Evolutionary conservation across 2,329 filamentous ascomycete genomes (phyloP), one percentile per base, ranked within the genome.

Genomic region (Paracorniculantispora psalliotae): DNA sequence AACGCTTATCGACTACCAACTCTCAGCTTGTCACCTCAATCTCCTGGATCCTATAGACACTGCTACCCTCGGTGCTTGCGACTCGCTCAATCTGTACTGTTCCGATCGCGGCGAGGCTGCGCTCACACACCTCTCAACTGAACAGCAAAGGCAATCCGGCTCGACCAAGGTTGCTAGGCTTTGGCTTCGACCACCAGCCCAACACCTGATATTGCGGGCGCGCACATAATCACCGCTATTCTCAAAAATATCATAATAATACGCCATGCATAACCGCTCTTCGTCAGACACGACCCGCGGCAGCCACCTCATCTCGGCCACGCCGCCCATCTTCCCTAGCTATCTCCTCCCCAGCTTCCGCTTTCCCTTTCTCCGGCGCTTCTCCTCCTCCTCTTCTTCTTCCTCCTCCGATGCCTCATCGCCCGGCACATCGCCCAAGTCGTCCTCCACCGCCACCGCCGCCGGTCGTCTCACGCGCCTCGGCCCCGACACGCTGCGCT

Each of bases 401-500:
- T 50, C 63, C 68, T 55, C 54, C 51, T 63, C 54, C 55, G 21
- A 28, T 8, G 13, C 15, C 9, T 61, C 12, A 65, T 62, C 46
- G 15, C 26, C 46, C 46, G 21, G 61, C 57, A 68, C 68, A 23
- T 68, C 72, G 30, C 67, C 72, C 17, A 64, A 65, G 47, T n/a
- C n/a, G n/a, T n/a, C n/a, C n/a, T n/a, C 68, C 54, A 60, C 68
- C 67, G 39, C 63, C 63, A 17, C 66, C 68, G 41, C 64, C 46
- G 28, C 51, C 12, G 53, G 61, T 17, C 69, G 69, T 37, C 71
- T 85, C 7, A 65, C 72, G 19, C 78, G 76, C 59, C 69, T 71
- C 25, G 75, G 76, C 0, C 81, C 82, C 5, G 78, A 83, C 66
- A 84, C 81, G 1, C 72, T 88, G 52, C 79, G 83, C 63, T 88